Base-by-base conservation (phyloP, 192 early-diverging fungal species). In the Coemansia sp. region DNA sequence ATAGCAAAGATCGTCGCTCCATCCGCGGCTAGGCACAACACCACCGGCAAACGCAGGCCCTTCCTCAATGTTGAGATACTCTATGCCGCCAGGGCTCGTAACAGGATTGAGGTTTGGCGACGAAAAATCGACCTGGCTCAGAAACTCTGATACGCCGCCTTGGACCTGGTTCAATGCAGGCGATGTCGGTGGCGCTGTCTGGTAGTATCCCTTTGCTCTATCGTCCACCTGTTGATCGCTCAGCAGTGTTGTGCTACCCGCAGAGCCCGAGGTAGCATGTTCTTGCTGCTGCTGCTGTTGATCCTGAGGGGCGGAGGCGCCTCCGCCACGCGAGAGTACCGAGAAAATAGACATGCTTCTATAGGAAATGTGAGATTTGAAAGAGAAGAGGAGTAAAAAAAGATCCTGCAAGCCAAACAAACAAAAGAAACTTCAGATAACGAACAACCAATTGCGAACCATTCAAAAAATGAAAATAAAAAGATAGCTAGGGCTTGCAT, bases 1-100 rank as follows among this genome's bases (percentile, higher is more conserved):
- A 79, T 94, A 94, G 84, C 91, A 92, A 18, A 94, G 87, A 80
- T 93, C 92, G 70, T 94, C 93, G 44, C 88, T 86, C 88, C 89
- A 89, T 41, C 92, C 89, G 73, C 93, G 88, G 78, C 89, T 90
- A 51, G 93, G 91, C 65, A 92, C 63, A n/a, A 90, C 80, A 54
- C 77, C 84, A 62, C 68, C 76, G 5, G 76, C 67, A 44, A 73
- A 52, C 66, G 63, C 71, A 27, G 82, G 69, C 15, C 79, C 79
- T 13, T 85, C 84, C 49, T 85, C 84, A 27, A 85, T 74, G 43
- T 70, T 76, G 44, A 85, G 73, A 34, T 85, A 85, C 47, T 85
- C 84, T 60, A 85, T 80, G 38, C 84, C 84, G 15, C 71, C 65
- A 0, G 76, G 70, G 59, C 42, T 68, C 12, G 76, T 63, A 13